phyloP scores from a whole-genome alignment of 1,139 yeast species.

The Yamadazyma buinensis region DNA sequence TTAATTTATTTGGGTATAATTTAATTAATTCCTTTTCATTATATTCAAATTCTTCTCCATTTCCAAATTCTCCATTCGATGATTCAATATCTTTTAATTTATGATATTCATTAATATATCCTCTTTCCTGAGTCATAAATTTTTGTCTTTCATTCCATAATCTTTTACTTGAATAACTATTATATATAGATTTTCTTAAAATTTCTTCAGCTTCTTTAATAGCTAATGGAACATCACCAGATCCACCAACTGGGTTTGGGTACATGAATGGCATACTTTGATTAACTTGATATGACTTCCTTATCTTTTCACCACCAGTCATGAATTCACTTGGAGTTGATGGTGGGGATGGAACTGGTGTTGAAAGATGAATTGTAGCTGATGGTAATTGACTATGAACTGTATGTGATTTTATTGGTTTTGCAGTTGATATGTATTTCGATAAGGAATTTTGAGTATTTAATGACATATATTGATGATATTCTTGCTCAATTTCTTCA shows the following conservation, averaged over 20 bases:
- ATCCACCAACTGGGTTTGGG: conserved; percentile 35
- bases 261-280: conserved; percentile 77
- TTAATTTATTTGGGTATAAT: conserved; percentile 28
- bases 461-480: conserved; percentile 39
- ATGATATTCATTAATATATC: conserved; percentile 40
- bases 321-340: conserved; percentile 55
- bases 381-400: conserved; percentile 54
- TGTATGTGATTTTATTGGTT: conserved; percentile 53
- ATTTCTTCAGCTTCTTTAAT: conserved; percentile 70
- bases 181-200: conserved; percentile 57
- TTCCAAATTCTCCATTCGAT: neutral
- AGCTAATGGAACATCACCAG: conserved; percentile 58
- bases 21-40: conserved; percentile 14
- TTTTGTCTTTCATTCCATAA: conserved; percentile 66
- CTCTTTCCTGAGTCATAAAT: conserved; percentile 77
- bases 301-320: conserved; percentile 60
- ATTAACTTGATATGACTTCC: conserved; percentile 75
- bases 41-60: conserved; percentile 19
- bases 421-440: conserved; percentile 56
- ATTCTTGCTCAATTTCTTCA: conserved; percentile 16
- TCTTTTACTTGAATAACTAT: conserved; percentile 63
- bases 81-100: neutral
- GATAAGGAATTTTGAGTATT: conserved; percentile 48
- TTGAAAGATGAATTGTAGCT: conserved; percentile 73
- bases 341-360: conserved; percentile 88